These are phyloP conservation scores for Paralagenidium karlingii DNA, from an alignment of 352 stramenopile species.

Conservation along the genomic window DNA sequence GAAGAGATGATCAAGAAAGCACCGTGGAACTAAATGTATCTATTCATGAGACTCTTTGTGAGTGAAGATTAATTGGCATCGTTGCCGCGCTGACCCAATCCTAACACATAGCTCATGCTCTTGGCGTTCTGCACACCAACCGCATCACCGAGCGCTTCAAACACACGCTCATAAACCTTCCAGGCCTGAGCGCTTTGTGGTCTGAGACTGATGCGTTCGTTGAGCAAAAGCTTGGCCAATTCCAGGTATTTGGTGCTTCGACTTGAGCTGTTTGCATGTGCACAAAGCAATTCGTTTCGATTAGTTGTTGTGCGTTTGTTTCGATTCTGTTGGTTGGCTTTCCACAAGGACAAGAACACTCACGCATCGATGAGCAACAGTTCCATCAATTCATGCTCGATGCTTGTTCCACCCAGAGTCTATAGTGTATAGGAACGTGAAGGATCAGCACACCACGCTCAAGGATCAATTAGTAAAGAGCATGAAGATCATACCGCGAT, in stretches of 20 bases:
- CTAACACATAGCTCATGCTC: conserved; percentile 82
- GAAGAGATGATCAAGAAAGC: too few species aligned
- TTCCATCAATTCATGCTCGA: conserved; percentile 65
- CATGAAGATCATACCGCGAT: background rate
- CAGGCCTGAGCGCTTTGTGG: conserved; percentile 74
- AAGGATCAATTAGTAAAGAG: background rate
- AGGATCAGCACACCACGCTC: background rate
- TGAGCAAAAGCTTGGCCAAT: conserved; percentile 69
- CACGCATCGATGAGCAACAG: conserved; percentile 73
- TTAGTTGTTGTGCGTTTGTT: background rate
- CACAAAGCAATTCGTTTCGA: conserved; percentile 1
- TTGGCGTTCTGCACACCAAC: conserved; percentile 72
- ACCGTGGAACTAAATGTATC: too few species aligned
- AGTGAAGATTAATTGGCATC: too few species aligned
- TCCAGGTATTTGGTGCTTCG: conserved; percentile 49
- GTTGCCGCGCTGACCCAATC: conserved; percentile 65
- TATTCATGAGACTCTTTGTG: too few species aligned
- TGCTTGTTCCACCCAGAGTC: conserved; percentile 55
- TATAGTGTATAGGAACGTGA: conserved; percentile 13
- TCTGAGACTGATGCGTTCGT: conserved; percentile 57
- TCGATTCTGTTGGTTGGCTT: background rate
- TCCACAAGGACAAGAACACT: background rate
- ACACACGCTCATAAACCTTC: conserved; percentile 63
- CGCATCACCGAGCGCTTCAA: conserved; percentile 46
- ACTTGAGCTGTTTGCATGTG: conserved; percentile 61